Conservation (phyloP, 1,139 yeast species). For the Scheffersomyces lignicola region DNA sequence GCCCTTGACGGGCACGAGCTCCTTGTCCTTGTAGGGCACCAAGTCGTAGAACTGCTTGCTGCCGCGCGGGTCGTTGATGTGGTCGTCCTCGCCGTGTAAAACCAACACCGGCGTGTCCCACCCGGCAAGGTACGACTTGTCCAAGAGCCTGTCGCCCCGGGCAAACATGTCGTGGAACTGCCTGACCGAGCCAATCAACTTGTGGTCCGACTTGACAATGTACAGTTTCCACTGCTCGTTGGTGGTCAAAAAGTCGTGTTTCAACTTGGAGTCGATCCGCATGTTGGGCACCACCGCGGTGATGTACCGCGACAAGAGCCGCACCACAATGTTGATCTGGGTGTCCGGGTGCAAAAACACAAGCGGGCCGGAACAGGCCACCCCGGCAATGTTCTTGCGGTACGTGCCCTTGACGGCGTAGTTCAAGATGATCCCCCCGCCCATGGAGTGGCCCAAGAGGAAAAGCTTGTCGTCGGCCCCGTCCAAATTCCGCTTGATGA, state of each 20-base stretch:
- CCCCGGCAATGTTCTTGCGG: constrained; percentile 53
- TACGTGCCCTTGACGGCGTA: constrained; percentile 70
- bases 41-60: constrained; percentile 47
- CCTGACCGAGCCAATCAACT: constrained; percentile 43
- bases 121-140: constrained; percentile 40
- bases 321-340: constrained; percentile 52
- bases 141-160: constrained; percentile 57
- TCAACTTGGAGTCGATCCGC: constrained; percentile 57
- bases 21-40: constrained; percentile 21
- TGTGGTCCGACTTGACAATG: constrained; percentile 35
- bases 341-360: constrained; percentile 59
- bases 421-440: constrained; percentile 79
- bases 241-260: constrained; percentile 55
- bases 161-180: constrained; percentile 62
- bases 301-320: constrained; percentile 46
- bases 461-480: constrained; percentile 44
- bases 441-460: constrained; percentile 92
- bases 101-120: constrained; percentile 51
- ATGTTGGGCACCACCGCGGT: constrained; percentile 52
- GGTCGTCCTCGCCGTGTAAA: constrained; percentile 41
- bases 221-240: constrained; percentile 50
- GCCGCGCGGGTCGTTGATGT: constrained; percentile 56
- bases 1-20: constrained; percentile 26
- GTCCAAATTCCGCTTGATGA: constrained; percentile 44
- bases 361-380: constrained; percentile 68